These are phyloP conservation scores for Ophiostoma tasmaniense DNA, from an alignment of 2,329 filamentous ascomycete species.

Conservation along the genomic window DNA sequence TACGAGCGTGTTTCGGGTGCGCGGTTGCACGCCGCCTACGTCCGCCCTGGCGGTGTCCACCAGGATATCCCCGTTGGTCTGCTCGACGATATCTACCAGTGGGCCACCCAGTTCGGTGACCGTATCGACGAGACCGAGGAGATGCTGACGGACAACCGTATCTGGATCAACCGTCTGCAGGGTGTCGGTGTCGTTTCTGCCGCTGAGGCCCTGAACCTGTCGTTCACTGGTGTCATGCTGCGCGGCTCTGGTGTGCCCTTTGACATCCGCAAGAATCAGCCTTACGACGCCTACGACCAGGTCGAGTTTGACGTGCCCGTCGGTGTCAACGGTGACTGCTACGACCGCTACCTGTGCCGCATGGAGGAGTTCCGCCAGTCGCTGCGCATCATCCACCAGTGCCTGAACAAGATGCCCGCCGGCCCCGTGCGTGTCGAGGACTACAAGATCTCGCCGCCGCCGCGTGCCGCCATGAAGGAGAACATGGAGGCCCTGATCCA, in stretches of 20 bases:
- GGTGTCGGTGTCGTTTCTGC: conserved; percentile 87
- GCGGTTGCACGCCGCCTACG: conserved; percentile 92
- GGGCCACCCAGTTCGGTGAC: conserved; percentile 97
- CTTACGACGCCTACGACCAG: conserved; percentile 95
- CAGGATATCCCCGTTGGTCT: conserved; percentile 91
- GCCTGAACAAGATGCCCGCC: conserved; percentile 95
- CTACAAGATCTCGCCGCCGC: conserved; percentile 95
- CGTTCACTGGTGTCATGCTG: conserved; percentile 95
- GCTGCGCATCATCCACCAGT: conserved; percentile 96
- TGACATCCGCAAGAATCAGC: conserved; percentile 93
- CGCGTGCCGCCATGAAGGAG: conserved; percentile 98
- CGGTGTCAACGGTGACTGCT: conserved; percentile 95
- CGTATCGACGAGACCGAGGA: conserved; percentile 98
- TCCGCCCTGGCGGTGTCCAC: conserved; percentile 90
- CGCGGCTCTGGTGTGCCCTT: conserved; percentile 92
- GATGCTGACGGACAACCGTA: conserved; percentile 96
- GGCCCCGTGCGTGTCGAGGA: conserved; percentile 94
- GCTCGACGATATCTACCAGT: conserved; percentile 98
- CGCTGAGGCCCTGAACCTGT: conserved; percentile 90
- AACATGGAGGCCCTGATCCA: conserved; percentile 99
- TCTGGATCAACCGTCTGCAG: conserved; percentile 92
- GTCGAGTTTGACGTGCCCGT: conserved; percentile 98
- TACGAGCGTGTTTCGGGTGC: conserved; percentile 98
- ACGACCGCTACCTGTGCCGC: conserved; percentile 95
- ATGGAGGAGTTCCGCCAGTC: conserved; percentile 99